These are phyloP conservation scores for Rhynchosporium secalis DNA, from an alignment of 2,329 filamentous ascomycete genomes.

Conservation along the genomic window DNA sequence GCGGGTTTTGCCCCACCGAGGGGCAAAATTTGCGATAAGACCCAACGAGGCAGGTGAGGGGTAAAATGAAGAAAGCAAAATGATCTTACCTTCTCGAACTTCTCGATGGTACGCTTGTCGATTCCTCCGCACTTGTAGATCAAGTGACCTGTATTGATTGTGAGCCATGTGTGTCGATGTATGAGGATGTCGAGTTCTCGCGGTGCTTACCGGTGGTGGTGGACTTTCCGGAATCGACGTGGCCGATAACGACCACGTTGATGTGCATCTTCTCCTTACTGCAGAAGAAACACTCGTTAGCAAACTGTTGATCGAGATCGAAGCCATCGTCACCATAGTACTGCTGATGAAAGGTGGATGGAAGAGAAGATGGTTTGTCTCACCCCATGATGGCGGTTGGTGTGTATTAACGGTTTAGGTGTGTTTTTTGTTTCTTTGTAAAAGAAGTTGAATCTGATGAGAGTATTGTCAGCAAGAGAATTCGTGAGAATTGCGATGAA, in stretches of 20 bases:
- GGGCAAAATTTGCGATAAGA: slow-evolving; percentile 37
- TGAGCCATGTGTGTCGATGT: slow-evolving; percentile 26
- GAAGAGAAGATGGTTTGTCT: slow-evolving; percentile 27
- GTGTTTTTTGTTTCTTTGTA: slow-evolving; percentile 31
- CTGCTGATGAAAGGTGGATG: slow-evolving; percentile 23
- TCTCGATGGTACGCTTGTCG: slow-evolving; percentile 99
- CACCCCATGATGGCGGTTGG: slow-evolving; percentile 41
- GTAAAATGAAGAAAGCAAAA: slow-evolving; percentile 15
- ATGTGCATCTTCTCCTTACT: slow-evolving; percentile 98
- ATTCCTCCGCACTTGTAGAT: slow-evolving; percentile 99
- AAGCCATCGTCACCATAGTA: slow-evolving; percentile 24
- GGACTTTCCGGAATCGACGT: slow-evolving; percentile 99
- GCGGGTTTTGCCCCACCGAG: slow-evolving; percentile 37
- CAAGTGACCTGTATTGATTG: slow-evolving; percentile 67
- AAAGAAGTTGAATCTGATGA: slow-evolving; percentile 34
- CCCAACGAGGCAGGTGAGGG: slow-evolving; percentile 19
- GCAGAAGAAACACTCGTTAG: slow-evolving; percentile 37
- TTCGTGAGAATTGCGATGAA: slow-evolving; percentile 18
- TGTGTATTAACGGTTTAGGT: slow-evolving; percentile 30
- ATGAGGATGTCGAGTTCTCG: not conserved
- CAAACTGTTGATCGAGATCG: slow-evolving; percentile 25
- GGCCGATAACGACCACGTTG: slow-evolving; percentile 98
- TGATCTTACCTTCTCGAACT: slow-evolving; percentile 97
- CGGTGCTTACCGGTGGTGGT: slow-evolving; percentile 80
- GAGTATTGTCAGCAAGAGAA: slow-evolving; percentile 23